Conservation (phyloP, 2,329 filamentous ascomycete species). For the Apiospora pterosperma region DNA sequence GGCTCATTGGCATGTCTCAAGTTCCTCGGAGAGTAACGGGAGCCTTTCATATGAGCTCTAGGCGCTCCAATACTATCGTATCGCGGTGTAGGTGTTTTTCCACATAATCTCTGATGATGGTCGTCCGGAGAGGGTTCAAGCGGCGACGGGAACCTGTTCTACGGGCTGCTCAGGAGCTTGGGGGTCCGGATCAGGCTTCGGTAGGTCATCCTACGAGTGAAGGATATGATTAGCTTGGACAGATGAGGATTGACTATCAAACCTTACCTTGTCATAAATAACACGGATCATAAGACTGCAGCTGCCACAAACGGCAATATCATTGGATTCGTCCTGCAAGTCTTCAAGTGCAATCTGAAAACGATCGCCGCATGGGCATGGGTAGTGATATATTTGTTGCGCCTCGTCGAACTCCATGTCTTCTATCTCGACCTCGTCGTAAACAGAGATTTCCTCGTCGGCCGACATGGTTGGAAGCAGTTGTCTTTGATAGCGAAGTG, state of each 20-base stretch:
- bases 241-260: background rate
- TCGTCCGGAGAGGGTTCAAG: constrained; percentile 5
- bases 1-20: background rate
- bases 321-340: constrained; percentile 75
- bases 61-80: background rate
- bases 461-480: constrained; percentile 51
- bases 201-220: constrained; percentile 23
- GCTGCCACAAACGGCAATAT: constrained; percentile 95
- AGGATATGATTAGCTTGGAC: background rate
- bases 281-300: constrained; percentile 96
- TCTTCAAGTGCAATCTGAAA: constrained; percentile 89
- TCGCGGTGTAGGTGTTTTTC: background rate
- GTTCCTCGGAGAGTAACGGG: background rate
- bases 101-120: background rate
- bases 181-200: constrained; percentile 24
- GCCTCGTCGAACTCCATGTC: constrained; percentile 89
- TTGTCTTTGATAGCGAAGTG: background rate
- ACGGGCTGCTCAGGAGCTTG: constrained; percentile 18
- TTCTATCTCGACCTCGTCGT: constrained; percentile 98
- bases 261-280: constrained; percentile 80
- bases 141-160: constrained; percentile 24
- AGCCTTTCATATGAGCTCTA: background rate
- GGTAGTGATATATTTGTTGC: constrained; percentile 89
- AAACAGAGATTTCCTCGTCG: constrained; percentile 65
- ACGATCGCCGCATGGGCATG: constrained; percentile 93